Evolutionary conservation across 495 filamentous ascomycete genomes (phyloP).

Genomic region (Massariosphaeria phaeospora): DNA sequence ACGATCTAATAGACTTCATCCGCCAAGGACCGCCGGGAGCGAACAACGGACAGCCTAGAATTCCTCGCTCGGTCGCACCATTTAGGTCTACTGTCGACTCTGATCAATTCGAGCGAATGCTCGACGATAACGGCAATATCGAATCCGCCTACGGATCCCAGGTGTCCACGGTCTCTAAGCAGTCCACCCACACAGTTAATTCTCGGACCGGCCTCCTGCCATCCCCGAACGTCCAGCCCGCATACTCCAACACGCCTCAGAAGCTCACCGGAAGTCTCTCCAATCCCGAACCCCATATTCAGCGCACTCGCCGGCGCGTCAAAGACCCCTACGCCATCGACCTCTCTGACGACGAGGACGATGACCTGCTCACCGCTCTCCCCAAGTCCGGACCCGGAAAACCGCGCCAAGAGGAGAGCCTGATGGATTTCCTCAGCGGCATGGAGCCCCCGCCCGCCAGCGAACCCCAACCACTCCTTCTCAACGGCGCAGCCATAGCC

Average conservation of each 20-base stretch:
- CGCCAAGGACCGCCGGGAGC: constrained; percentile 66
- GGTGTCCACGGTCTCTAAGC: constrained; percentile 41
- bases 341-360: constrained; percentile 64
- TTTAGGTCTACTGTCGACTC: constrained; percentile 83
- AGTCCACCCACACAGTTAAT: constrained; percentile 51
- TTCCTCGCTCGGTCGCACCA: constrained; percentile 77
- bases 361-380: constrained; percentile 51
- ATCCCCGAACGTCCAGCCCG: constrained; percentile 28
- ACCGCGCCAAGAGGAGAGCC: constrained; percentile 56
- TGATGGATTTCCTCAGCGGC: constrained; percentile 84
- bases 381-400: constrained; percentile 35
- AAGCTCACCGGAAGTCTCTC: constrained; percentile 18
- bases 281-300: constrained; percentile 33
- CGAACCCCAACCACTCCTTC: constrained; percentile 43
- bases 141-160: constrained; percentile 25
- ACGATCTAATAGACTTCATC: constrained; percentile 92
- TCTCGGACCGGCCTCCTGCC: constrained; percentile 56
- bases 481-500: constrained; percentile 18
- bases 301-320: constrained; percentile 67
- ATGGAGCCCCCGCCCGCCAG: constrained; percentile 60
- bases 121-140: constrained; percentile 39
- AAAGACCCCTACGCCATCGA: constrained; percentile 92
- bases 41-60: constrained; percentile 55
- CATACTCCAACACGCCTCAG: constrained; percentile 32
- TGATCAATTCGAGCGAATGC: constrained; percentile 58